Conservation (phyloP, 164 flowering plant species). For the Echeveria elegans region DNA sequence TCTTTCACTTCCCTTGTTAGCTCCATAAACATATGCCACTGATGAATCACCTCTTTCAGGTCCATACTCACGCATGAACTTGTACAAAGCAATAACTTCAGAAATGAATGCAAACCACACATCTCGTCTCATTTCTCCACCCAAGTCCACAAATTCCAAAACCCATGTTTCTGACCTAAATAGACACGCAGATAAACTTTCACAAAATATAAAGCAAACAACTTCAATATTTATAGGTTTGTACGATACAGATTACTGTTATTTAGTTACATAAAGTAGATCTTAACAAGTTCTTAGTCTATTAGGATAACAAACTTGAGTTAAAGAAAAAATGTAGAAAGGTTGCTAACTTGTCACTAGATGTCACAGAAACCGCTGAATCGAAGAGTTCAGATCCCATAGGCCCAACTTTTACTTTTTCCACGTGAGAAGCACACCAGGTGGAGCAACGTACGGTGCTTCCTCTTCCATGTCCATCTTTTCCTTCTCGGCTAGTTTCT, state of each 20-base stretch:
- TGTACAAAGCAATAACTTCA: constrained; percentile 66
- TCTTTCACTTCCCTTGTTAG: constrained; percentile 60
- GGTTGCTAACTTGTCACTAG: constrained; percentile 63
- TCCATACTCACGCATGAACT: constrained; percentile 70
- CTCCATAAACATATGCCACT: constrained; percentile 52
- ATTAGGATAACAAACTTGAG: neutral
- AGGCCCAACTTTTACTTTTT: constrained; percentile 87
- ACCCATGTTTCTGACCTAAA: constrained; percentile 69
- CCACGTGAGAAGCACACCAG: constrained; percentile 33
- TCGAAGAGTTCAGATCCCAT: constrained; percentile 72
- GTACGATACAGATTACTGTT: too few relatives aligned
- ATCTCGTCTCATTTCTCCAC: constrained; percentile 92
- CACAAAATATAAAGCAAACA: neutral
- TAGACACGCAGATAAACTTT: constrained; percentile 1
- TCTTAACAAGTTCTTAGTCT: too few relatives aligned
- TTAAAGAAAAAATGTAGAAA: constrained; percentile 15
- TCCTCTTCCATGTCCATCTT: constrained; percentile 88
- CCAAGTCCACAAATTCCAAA: constrained; percentile 85
- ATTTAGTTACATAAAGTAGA: too few relatives aligned
- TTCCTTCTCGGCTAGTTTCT: constrained; percentile 29
- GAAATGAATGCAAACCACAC: constrained; percentile 82
- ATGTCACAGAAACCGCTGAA: constrained; percentile 78
- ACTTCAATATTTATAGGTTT: too few relatives aligned
- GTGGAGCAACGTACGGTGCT: too few relatives aligned
- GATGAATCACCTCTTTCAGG: constrained; percentile 63